Base-by-base conservation (phyloP, 2,329 filamentous ascomycete genomes). In the Dothideomycetidae sp. region DNA sequence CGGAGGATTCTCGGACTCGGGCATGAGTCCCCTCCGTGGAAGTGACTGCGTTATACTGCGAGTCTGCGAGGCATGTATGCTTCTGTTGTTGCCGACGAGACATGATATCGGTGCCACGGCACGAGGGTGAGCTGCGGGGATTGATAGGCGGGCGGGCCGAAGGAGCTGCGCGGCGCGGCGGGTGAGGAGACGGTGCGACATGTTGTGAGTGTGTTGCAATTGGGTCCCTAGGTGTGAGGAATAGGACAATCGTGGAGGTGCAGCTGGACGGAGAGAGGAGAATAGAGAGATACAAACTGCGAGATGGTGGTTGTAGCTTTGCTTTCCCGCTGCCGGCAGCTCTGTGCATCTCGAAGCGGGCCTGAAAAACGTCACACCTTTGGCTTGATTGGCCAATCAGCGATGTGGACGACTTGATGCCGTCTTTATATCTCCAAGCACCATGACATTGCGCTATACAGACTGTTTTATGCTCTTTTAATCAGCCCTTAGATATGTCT, bases 1-100 rank as follows among this genome's bases (percentile, higher is more conserved):
- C 47, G 62, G 52, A 4, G 61, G 51, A 30, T 66, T 60, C 29
- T 53, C 50, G 10, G 47, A 47, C 15, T 57, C 52, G 2, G 64
- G 63, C 57, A 66, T 61, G 29, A 66, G 53, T 61, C 56, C 16
- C 23, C 43, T 36, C 3, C 28, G 7, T 9, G 42, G 35, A 2
- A 33, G 38, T 19, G 51, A 52, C 30, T 50, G 43, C 18, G 37
- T 46, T 13, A 40, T 26, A 35, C 9, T 28, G 10, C 3, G 17
- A 26, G 3, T 28, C 11, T 23, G 32, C 12, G n/a, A 17, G 11
- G 10, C 10, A 13, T 23, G 42, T 46, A 38, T 26, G 46, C 34
- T 9, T 44, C 40, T 12, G 43, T 39, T 12, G 16, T 36, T 9
- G 33, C 18, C 34, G 35, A 31, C 19, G 35, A 30, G 19, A 21